Evolutionary conservation across 768 basidiomycete species (phyloP).

Genomic region (Agaricus sinodeliciosus): DNA sequence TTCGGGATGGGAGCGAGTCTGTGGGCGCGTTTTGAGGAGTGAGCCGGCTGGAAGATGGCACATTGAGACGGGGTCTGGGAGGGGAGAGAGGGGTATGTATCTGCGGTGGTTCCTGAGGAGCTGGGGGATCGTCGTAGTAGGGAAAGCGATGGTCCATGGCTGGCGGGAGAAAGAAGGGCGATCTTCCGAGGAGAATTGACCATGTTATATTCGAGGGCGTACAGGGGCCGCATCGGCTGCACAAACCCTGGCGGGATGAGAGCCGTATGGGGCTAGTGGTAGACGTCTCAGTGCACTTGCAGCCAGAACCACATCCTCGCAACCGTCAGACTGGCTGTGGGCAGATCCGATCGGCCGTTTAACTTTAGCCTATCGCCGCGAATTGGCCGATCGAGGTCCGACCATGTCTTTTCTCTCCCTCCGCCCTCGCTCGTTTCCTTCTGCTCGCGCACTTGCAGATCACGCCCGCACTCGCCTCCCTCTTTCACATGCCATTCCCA

Average conservation of each 20-base stretch:
- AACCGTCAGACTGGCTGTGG: background rate
- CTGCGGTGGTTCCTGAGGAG: conserved; percentile 6
- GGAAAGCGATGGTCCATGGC: background rate
- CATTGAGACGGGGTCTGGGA: background rate
- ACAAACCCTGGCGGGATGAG: no score
- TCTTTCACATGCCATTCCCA: background rate
- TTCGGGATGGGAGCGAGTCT: background rate
- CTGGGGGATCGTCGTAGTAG: conserved; percentile 5
- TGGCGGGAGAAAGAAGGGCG: no score
- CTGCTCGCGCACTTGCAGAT: background rate
- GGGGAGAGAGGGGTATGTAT: conserved; percentile 4
- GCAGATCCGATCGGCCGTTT: no score
- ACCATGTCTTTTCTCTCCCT: background rate
- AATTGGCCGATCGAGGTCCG: no score
- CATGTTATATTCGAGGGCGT: background rate
- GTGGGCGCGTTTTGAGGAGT: background rate
- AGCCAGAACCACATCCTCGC: background rate
- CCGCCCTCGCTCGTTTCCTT: background rate
- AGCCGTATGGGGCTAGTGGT: no score
- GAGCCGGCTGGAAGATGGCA: background rate
- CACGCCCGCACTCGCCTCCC: background rate
- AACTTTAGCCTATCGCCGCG: no score
- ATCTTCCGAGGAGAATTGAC: background rate
- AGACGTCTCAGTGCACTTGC: no score
- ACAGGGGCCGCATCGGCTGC: background rate